Conservation (phyloP, 768 basidiomycete species). For the Serendipita sp. region DNA sequence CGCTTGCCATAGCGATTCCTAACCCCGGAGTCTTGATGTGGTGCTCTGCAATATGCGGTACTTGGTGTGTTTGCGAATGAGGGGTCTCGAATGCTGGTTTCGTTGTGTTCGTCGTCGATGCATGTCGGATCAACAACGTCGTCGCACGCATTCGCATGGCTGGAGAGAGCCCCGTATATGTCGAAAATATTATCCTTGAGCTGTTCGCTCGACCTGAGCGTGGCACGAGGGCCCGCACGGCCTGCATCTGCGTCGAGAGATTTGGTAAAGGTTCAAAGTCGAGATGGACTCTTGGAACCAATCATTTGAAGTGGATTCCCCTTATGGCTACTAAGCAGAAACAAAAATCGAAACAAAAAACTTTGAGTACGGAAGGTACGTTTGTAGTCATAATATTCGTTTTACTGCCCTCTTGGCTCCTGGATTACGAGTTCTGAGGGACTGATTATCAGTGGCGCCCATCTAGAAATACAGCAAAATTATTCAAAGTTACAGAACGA, state of each 20-base stretch:
- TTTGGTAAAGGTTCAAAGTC: background rate
- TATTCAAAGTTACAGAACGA: constrained; percentile 76
- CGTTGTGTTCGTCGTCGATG: background rate
- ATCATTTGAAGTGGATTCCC: background rate
- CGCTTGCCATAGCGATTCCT: background rate
- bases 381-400: background rate
- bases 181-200: background rate
- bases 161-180: background rate
- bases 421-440: background rate
- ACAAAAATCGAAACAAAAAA: constrained; percentile 5
- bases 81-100: background rate
- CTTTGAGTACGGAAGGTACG: background rate
- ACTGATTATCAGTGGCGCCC: background rate
- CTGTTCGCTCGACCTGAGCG: background rate
- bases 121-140: background rate
- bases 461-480: constrained; percentile 63
- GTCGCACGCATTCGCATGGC: background rate
- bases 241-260: background rate
- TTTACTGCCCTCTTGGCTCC: background rate
- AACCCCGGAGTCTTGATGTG: background rate
- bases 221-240: background rate
- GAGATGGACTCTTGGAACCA: background rate
- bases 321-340: background rate
- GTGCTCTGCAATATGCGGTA: background rate
- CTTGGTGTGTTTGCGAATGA: background rate